Conservation (phyloP, 805 yeast genomes). For the Schizosaccharomyces lindneri region DNA sequence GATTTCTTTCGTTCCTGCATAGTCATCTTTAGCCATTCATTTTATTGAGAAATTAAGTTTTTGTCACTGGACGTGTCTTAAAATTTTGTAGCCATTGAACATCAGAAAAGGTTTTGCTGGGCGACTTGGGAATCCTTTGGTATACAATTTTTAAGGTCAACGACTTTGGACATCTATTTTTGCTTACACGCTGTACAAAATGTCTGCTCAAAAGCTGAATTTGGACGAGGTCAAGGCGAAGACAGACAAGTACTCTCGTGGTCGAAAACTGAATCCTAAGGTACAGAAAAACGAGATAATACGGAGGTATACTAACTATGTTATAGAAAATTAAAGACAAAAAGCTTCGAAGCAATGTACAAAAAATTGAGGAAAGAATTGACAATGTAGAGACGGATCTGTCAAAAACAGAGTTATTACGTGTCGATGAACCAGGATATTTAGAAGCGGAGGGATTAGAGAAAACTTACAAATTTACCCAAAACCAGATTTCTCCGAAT, state of each 20-base stretch:
- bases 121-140: too few relatives aligned
- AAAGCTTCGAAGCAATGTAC: constrained; percentile 38
- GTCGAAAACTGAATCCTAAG: background rate
- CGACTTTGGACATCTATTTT: too few relatives aligned
- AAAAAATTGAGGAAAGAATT: constrained; percentile 44
- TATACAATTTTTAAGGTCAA: too few relatives aligned
- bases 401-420: constrained; percentile 59
- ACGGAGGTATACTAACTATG: background rate
- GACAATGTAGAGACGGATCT: constrained; percentile 62
- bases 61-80: background rate
- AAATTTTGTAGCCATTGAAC: background rate
- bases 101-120: background rate
- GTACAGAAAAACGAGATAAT: background rate
- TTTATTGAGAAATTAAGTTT: background rate
- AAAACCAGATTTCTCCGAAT: constrained; percentile 44
- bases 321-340: constrained; percentile 25
- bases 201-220: background rate
- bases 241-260: background rate
- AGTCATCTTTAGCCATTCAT: background rate
- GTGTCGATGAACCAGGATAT: constrained; percentile 66
- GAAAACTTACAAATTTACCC: constrained; percentile 63
- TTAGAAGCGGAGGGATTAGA: constrained; percentile 93
- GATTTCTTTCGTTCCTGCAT: background rate
- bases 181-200: background rate
- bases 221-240: background rate